These are phyloP conservation scores for Lactarius hatsudake DNA, from an alignment of 768 basidiomycete genomes.

Conservation along the genomic window DNA sequence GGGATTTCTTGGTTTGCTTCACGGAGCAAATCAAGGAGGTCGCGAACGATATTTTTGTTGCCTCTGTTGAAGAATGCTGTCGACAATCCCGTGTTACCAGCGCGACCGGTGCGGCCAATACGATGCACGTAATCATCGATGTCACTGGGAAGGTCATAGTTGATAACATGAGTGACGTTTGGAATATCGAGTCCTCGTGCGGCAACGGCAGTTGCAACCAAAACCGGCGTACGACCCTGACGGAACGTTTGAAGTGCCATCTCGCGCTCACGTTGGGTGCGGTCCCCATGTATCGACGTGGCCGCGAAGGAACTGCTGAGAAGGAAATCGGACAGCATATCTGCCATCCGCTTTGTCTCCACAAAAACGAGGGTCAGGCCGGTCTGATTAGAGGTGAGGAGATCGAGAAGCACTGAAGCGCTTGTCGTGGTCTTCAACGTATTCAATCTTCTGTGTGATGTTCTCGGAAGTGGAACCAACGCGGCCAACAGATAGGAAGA, in stretches of 20 bases:
- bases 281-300: slow-evolving; percentile 97
- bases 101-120: slow-evolving; percentile 97
- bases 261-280: slow-evolving; percentile 97
- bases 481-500: slow-evolving; percentile 97
- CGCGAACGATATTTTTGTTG: slow-evolving; percentile 89
- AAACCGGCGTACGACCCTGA: slow-evolving; percentile 88
- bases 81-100: slow-evolving; percentile 92
- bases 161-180: slow-evolving; percentile 97
- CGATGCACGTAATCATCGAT: slow-evolving; percentile 99
- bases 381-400: slow-evolving; percentile 73
- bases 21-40: slow-evolving; percentile 87
- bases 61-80: slow-evolving; percentile 96
- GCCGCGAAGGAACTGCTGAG: slow-evolving; percentile 78
- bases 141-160: slow-evolving; percentile 96
- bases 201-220: slow-evolving; percentile 98
- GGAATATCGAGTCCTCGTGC: slow-evolving; percentile 99
- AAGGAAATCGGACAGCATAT: slow-evolving; percentile 96
- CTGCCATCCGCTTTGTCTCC: slow-evolving; percentile 99
- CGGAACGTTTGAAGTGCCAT: slow-evolving; percentile 94
- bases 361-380: slow-evolving; percentile 96
- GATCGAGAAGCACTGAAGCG: slow-evolving; percentile 93
- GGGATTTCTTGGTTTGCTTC: slow-evolving; percentile 98
- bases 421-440: slow-evolving; percentile 96
- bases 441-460: slow-evolving; percentile 98
- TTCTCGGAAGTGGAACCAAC: slow-evolving; percentile 99